phyloP scores from a whole-genome alignment of 345 rosid species.

The Mangifera indica region DNA sequence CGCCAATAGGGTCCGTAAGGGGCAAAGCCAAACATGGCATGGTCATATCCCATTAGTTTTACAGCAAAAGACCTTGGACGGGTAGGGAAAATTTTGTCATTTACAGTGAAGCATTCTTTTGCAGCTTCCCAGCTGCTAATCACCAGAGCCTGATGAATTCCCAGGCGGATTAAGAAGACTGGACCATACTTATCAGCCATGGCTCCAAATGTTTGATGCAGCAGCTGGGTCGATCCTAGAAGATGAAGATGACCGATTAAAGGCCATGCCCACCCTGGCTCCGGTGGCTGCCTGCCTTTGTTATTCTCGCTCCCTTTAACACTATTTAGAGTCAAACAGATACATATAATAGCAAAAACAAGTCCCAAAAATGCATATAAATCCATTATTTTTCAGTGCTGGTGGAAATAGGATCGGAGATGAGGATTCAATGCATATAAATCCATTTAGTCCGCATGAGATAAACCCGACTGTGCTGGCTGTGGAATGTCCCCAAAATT shows the following conservation, averaged over 20 bases:
- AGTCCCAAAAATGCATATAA: neutral
- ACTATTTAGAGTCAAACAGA: neutral
- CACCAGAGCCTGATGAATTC: conserved; percentile 25
- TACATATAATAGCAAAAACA: conserved; percentile 11
- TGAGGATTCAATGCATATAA: neutral
- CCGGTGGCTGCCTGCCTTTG: conserved; percentile 23
- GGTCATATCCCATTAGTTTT: conserved; percentile 33
- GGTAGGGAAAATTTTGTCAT: conserved; percentile 28
- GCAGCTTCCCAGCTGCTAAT: conserved; percentile 30
- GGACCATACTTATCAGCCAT: conserved; percentile 30
- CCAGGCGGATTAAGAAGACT: conserved; percentile 29
- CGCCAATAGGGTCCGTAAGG: conserved; percentile 41
- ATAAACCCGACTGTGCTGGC: too few species aligned
- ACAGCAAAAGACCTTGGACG: conserved; percentile 24
- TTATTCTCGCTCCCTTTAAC: conserved; percentile 7
- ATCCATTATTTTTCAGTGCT: conserved; percentile 2
- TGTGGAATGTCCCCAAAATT: too few species aligned
- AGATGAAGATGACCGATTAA: conserved; percentile 34
- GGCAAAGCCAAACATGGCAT: conserved; percentile 28
- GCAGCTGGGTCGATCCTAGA: conserved; percentile 21
- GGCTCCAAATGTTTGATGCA: conserved; percentile 23
- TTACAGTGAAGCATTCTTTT: conserved; percentile 34
- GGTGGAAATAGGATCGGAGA: too few species aligned
- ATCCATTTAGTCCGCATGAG: too few species aligned
- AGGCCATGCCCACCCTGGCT: conserved; percentile 36